phyloP scores from a whole-genome alignment of 345 rosid genomes.

The Citrus inodora region DNA sequence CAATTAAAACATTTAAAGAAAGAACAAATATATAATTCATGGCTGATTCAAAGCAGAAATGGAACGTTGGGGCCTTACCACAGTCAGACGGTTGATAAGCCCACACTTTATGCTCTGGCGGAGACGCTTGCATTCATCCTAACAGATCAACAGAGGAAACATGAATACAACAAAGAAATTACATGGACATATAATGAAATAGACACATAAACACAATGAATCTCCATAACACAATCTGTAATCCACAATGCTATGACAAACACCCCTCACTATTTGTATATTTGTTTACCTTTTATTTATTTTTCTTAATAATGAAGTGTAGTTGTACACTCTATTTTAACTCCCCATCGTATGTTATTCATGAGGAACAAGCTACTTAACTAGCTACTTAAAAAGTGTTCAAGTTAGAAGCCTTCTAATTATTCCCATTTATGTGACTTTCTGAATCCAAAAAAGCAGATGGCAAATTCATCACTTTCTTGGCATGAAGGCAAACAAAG shows the following conservation, averaged over 20 bases:
- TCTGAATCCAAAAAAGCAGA: neutral
- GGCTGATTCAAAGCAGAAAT: neutral
- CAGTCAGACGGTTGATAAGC: constrained; percentile 77
- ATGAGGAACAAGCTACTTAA: neutral
- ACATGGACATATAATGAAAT: neutral
- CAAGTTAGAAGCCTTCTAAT: constrained; percentile 7
- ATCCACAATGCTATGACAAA: neutral
- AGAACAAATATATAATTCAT: neutral
- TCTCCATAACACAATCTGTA: neutral
- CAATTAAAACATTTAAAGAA: constrained; percentile 13
- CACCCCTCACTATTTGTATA: neutral
- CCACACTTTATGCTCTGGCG: constrained; percentile 99
- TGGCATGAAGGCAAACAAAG: neutral
- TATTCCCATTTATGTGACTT: neutral
- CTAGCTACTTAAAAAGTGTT: neutral
- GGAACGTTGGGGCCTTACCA: constrained; percentile 48
- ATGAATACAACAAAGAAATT: constrained; percentile 4
- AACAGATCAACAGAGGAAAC: constrained; percentile 21
- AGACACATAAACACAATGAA: neutral
- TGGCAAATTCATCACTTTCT: neutral
- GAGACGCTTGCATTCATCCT: constrained; percentile 99
- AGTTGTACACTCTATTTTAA: neutral
- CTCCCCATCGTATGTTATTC: neutral
- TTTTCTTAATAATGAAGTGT: neutral
- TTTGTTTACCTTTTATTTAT: neutral